phyloP scores from a whole-genome alignment of 2,329 filamentous ascomycete species.

The Colletotrichum sp. region DNA sequence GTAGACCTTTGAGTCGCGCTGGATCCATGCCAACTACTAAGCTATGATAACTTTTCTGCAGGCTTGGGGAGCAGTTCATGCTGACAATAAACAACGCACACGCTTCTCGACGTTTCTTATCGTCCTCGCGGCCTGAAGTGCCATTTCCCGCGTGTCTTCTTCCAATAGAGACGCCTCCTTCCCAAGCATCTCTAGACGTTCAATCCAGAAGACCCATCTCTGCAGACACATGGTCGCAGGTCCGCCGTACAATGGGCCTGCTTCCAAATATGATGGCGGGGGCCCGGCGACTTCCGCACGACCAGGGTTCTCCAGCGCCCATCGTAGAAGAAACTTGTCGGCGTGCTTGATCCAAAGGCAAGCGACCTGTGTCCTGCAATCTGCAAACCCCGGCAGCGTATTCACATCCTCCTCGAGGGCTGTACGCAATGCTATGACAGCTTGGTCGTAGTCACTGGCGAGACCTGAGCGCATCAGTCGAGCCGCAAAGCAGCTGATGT shows the following conservation, averaged over 20 bases:
- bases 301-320: not conserved
- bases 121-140: not conserved
- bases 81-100: not conserved
- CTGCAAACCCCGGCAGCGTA: not conserved
- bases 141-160: not conserved
- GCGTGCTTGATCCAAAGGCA: not conserved
- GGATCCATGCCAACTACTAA: not conserved
- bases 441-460: not conserved
- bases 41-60: not conserved
- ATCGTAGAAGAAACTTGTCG: not conserved
- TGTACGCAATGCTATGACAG: not conserved
- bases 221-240: not conserved
- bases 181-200: not conserved
- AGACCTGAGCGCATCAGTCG: not conserved
- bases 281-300: not conserved
- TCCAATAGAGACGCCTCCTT: not conserved
- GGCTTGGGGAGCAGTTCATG: not conserved
- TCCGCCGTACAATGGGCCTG: not conserved
- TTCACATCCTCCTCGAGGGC: not conserved
- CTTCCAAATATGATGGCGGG: not conserved
- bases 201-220: not conserved
- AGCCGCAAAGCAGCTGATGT: not conserved
- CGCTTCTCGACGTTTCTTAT: not conserved
- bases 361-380: not conserved
- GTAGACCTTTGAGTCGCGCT: not conserved